A percentile compares a stretch with the other conserved stretches of the same genome.
Evolutionary conservation across 2,329 filamentous ascomycete species (phyloP).

Genomic region (Cadophora gregata): DNA sequence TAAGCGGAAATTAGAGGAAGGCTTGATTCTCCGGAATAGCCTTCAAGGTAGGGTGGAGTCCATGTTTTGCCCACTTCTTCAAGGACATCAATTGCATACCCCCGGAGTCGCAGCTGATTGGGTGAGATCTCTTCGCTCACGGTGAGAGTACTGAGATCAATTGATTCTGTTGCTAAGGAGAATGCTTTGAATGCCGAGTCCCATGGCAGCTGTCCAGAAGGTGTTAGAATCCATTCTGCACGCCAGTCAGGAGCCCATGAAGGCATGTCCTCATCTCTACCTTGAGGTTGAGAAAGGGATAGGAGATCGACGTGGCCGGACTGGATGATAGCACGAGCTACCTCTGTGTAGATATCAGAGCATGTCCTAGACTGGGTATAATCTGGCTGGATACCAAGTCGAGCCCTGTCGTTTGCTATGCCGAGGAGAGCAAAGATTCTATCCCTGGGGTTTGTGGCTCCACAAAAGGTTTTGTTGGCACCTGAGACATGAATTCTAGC

Average conservation of each 20-base stretch:
- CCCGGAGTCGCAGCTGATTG: conserved; percentile 7
- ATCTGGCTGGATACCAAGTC: neutral
- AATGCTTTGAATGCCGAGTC: conserved; percentile 17
- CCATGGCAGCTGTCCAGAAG: conserved; percentile 25
- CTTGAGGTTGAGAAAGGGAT: conserved; percentile 12
- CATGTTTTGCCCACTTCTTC: conserved; percentile 5
- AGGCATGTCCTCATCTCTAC: neutral
- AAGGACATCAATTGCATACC: conserved; percentile 18
- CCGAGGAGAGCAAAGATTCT: conserved; percentile 14
- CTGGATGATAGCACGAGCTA: conserved; percentile 16
- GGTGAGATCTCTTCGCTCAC: neutral
- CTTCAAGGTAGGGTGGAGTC: conserved; percentile 5
- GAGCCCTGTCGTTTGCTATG: conserved; percentile 8
- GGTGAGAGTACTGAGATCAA: neutral
- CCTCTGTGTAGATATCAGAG: conserved; percentile 9
- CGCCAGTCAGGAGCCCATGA: conserved; percentile 25
- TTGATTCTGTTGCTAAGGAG: neutral
- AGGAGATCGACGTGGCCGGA: conserved; percentile 20
- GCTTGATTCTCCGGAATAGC: neutral
- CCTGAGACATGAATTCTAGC: conserved; percentile 10
- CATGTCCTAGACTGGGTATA: neutral
- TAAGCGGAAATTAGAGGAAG: neutral
- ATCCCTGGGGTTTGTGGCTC: conserved; percentile 13
- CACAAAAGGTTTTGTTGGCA: conserved; percentile 5
- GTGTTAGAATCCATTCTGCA: conserved; percentile 14